Evolutionary conservation across 371 early-diverging fungal genomes (phyloP), one percentile per base, ranked within the genome.

Genomic region (Mortierella sp.): DNA sequence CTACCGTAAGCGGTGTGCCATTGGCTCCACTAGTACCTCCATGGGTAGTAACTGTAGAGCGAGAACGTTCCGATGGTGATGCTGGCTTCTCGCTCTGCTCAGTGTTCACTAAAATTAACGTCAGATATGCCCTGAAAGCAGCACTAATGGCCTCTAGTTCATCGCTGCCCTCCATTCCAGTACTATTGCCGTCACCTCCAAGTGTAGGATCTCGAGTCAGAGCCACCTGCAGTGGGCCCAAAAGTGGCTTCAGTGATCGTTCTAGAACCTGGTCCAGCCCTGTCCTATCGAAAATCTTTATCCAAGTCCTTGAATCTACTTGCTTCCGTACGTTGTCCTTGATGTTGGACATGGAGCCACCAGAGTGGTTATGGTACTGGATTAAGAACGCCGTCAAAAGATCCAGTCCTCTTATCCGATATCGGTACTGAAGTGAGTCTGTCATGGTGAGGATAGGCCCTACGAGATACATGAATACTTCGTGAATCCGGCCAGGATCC

Each of bases 241-340:
- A 36, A 21, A 81, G 55, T 1, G 82, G 76, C 0, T 65, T 62
- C 63, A 81, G 33, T 0, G 72, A 55, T 22, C 76, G 48, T 19
- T 72, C 70, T 41, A 81, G 48, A 15, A 81, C 76, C 40, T 81
- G 82, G 48, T 81, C 82, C 21, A 81, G 28, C 4, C 82, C 82
- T 6, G 82, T 81, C 22, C 67, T 55, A 38, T 75, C 73, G 69
- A 81, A 81, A 58, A 81, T 81, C 70, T 65, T 71, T 55, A 81
- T 81, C 82, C 82, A 81, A 32, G 76, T 76, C 70, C 70, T 69
- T 1, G 70, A 47, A 32, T 71, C 59, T 24, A 22, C 60, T 43
- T 19, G 24, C 52, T 58, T 36, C 6, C 41, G 22, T 9, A 22
- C 10, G 10, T 28, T 40, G 24, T 41, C 62, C 53, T 16, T 63